Percentiles rank a stretch among this genome's conserved stretches.
These are phyloP conservation scores for Phytophthora fragariaefolia DNA, from an alignment of 352 stramenopile species.

Conservation along the genomic window DNA sequence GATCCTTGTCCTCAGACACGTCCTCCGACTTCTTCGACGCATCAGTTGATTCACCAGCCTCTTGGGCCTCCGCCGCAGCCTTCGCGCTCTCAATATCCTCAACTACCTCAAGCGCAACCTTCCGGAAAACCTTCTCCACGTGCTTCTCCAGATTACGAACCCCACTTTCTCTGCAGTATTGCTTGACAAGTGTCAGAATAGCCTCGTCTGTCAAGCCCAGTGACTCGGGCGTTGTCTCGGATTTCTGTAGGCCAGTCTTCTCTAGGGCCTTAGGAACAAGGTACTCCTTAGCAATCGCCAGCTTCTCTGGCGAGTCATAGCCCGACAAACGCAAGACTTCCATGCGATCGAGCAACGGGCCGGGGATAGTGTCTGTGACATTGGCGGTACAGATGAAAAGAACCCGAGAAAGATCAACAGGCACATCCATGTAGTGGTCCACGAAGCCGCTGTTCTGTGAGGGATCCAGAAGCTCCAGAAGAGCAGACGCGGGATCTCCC, in stretches of 20 bases:
- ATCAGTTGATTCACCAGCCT: slow-evolving; percentile 50
- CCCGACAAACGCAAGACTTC: slow-evolving; percentile 98
- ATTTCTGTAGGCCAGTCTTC: slow-evolving; percentile 87
- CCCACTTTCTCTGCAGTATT: slow-evolving; percentile 97
- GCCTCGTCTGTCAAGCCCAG: slow-evolving; percentile 94
- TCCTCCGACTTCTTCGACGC: slow-evolving; percentile 17
- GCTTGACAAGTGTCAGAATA: slow-evolving; percentile 88
- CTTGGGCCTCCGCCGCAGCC: slow-evolving; percentile 30
- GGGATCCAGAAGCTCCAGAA: slow-evolving; percentile 98
- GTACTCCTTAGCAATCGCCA: slow-evolving; percentile 98
- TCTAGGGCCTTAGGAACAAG: slow-evolving; percentile 97
- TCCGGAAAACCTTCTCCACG: slow-evolving; percentile 98
- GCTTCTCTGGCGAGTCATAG: slow-evolving; percentile 96
- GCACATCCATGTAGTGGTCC: slow-evolving; percentile 99
- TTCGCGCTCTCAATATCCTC: slow-evolving; percentile 71
- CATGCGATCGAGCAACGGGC: slow-evolving; percentile 98
- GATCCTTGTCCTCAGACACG: slow-evolving; percentile 45
- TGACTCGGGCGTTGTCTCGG: slow-evolving; percentile 75
- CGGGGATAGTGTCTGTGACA: slow-evolving; percentile 96
- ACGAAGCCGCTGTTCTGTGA: slow-evolving; percentile 97
- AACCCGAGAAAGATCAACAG: slow-evolving; percentile 97
- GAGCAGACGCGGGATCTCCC: slow-evolving; percentile 95
- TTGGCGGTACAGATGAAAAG: slow-evolving; percentile 97
- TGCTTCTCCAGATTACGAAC: slow-evolving; percentile 98
- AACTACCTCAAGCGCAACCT: slow-evolving; percentile 97